Base-by-base conservation (phyloP, 1,284 basidiomycete species). In the Xanthoconium separans region DNA sequence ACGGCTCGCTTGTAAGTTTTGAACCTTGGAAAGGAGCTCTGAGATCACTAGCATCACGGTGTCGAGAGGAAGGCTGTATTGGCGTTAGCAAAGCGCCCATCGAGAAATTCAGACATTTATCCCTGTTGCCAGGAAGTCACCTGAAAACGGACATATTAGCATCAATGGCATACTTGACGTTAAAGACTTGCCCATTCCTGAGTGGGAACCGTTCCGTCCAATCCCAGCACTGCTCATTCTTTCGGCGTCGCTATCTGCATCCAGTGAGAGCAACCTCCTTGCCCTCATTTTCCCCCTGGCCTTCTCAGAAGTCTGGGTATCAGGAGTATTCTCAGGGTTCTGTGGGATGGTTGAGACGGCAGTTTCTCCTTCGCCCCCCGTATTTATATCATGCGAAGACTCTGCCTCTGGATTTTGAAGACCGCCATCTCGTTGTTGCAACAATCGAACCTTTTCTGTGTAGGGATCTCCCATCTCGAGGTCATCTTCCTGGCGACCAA, bases 151-250 rank as follows among this genome's bases (percentile, higher is more conserved):
- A 44, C 34, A 50, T 40, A 36, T 37, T 55, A 56, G 42, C 13
- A 43, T 18, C n/a, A 4, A 18, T 41, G 16, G 15, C 12, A 16
- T 34, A 16, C 22, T 8, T 30, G 9, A 47, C 24, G 36, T 50
- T 53, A 45, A 20, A 42, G 6, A 75, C 84, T 69, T 55, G 93
- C 93, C 93, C 95, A 98, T 81, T 93, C 92, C 68, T 96, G 91
- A 2, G 93, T 95, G 8, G 95, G 93, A 98, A 1, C 93, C 92
- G 66, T 92, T 94, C 57, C 89, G 78, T 20, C 92, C 92, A 20
- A 93, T 80, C 8, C 84, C 85, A 9, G 78, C 77, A 29, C 81
- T 77, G 15, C 86, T 83, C 29, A 85, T 71, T 47, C 81, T 78
- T 60, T 91, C 86, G 45, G 87, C 71, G 57, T 82, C 83, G 37